A percentile compares a stretch with the other conserved stretches of the same genome.
phyloP scores from a whole-genome alignment of 371 early-diverging fungal genomes.

The Fennellomyces sp. region DNA sequence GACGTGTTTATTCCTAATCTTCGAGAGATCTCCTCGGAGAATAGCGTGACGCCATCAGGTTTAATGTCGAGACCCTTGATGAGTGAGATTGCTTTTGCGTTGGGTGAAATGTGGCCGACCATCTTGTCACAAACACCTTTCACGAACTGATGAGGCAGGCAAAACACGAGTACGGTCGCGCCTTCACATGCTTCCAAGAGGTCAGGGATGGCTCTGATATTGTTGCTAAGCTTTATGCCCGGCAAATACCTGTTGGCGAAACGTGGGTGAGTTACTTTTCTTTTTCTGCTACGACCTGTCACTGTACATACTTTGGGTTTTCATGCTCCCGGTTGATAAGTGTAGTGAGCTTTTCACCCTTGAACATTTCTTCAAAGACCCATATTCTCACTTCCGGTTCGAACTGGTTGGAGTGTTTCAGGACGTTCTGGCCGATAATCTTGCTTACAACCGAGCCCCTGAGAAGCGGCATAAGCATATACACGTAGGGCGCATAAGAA shows the following conservation, averaged over 20 bases:
- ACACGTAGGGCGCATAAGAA: background rate
- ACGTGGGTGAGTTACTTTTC: too few species aligned
- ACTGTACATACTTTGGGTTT: constrained; percentile 81
- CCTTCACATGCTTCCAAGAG: constrained; percentile 74
- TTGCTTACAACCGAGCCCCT: constrained; percentile 97
- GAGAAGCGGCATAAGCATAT: constrained; percentile 8
- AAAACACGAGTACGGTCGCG: constrained; percentile 92
- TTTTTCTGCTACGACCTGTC: too few species aligned
- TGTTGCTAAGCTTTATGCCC: constrained; percentile 85
- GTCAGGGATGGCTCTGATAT: constrained; percentile 85
- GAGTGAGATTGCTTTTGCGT: constrained; percentile 88
- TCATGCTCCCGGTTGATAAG: constrained; percentile 94
- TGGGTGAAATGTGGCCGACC: constrained; percentile 67
- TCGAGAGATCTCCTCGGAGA: constrained; percentile 87
- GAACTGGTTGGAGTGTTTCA: constrained; percentile 64
- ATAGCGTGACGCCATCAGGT: constrained; percentile 71
- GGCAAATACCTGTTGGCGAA: constrained; percentile 68
- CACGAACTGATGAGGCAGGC: constrained; percentile 97
- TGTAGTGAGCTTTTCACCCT: constrained; percentile 90
- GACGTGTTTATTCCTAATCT: constrained; percentile 76
- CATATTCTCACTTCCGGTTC: constrained; percentile 89
- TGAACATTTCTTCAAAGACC: constrained; percentile 92
- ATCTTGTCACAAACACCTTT: constrained; percentile 79
- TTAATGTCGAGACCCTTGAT: constrained; percentile 91
- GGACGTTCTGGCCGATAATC: constrained; percentile 89